phyloP scores from a whole-genome alignment of 2,329 filamentous ascomycete genomes.

The Aspergillus brasiliensis region DNA sequence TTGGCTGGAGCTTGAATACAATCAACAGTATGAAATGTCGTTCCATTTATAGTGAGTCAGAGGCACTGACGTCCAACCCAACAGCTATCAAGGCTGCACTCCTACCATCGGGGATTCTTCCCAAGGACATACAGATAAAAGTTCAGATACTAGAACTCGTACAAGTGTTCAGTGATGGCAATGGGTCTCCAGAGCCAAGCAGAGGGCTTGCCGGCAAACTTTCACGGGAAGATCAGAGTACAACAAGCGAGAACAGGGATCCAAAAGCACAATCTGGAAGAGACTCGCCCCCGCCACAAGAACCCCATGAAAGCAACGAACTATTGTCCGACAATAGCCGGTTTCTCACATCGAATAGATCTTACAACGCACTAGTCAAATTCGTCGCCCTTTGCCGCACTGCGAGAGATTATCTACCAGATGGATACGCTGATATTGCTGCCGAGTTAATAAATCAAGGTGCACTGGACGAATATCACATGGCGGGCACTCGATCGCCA shows the following conservation, averaged over 20 bases:
- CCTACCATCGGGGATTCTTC: conserved; percentile 40
- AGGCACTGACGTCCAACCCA: conserved; percentile 8
- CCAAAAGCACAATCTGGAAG: not conserved
- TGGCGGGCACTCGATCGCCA: conserved; percentile 39
- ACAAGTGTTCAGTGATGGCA: conserved; percentile 44
- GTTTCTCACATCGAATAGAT: not conserved
- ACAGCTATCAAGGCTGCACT: conserved; percentile 50
- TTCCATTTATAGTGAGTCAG: not conserved
- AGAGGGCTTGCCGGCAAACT: conserved; percentile 15
- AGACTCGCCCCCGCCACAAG: conserved; percentile 23
- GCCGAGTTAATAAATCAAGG: conserved; percentile 54
- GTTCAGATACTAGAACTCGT: conserved; percentile 52
- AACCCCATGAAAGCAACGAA: conserved; percentile 18
- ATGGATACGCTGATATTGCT: conserved; percentile 45
- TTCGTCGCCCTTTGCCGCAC: conserved; percentile 51
- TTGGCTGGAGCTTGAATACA: conserved; percentile 25
- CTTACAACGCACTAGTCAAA: conserved; percentile 40
- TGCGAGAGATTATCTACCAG: conserved; percentile 31
- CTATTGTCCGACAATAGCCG: conserved; percentile 37
- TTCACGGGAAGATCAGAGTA: not conserved
- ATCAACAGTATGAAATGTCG: conserved; percentile 30
- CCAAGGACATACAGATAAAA: conserved; percentile 50
- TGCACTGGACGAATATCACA: conserved; percentile 51
- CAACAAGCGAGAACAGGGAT: too few species aligned
- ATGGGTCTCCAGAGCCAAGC: not conserved